Conservation (phyloP, 1,284 basidiomycete genomes). For the Tetrapyrgos nigripes region DNA sequence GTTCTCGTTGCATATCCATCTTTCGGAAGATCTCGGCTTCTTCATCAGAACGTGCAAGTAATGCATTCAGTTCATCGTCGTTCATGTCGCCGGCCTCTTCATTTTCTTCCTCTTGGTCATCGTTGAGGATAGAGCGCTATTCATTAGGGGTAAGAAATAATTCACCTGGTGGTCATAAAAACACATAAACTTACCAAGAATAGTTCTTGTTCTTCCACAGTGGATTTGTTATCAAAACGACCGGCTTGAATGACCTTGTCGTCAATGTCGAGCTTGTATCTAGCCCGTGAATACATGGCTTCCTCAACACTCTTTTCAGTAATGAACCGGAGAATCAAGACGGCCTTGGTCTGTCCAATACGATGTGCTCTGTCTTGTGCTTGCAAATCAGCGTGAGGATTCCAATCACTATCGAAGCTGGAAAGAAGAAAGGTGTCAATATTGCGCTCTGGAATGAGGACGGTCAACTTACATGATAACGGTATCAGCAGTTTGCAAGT, state of each 20-base stretch:
- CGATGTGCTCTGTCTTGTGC: slow-evolving; percentile 99
- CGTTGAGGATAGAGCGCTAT: slow-evolving; percentile 87
- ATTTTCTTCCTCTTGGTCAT: slow-evolving; percentile 90
- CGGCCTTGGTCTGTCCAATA: slow-evolving; percentile 99
- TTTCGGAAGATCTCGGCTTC: slow-evolving; percentile 83
- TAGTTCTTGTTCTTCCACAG: slow-evolving; percentile 96
- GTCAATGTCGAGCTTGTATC: slow-evolving; percentile 98
- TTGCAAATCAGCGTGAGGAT: slow-evolving; percentile 97
- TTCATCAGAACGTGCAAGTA: slow-evolving; percentile 87
- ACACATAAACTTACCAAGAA: slow-evolving; percentile 73
- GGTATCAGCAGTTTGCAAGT: slow-evolving; percentile 98
- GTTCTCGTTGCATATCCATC: slow-evolving; percentile 87
- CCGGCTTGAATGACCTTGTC: slow-evolving; percentile 99
- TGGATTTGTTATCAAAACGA: slow-evolving; percentile 99
- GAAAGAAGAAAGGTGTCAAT: slow-evolving; percentile 14
- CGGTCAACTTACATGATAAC: slow-evolving; percentile 88
- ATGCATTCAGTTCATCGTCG: slow-evolving; percentile 96
- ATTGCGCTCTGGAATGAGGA: slow-evolving; percentile 2
- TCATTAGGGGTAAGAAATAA: slow-evolving; percentile 1
- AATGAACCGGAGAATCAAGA: slow-evolving; percentile 95
- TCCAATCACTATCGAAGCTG: slow-evolving; percentile 94
- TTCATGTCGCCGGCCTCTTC: slow-evolving; percentile 96
- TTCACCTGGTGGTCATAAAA: no score
- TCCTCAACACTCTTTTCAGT: slow-evolving; percentile 99
- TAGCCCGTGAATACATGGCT: slow-evolving; percentile 93